phyloP scores from a whole-genome alignment of 257 asterid species.

The Gardenia jasminoides region DNA sequence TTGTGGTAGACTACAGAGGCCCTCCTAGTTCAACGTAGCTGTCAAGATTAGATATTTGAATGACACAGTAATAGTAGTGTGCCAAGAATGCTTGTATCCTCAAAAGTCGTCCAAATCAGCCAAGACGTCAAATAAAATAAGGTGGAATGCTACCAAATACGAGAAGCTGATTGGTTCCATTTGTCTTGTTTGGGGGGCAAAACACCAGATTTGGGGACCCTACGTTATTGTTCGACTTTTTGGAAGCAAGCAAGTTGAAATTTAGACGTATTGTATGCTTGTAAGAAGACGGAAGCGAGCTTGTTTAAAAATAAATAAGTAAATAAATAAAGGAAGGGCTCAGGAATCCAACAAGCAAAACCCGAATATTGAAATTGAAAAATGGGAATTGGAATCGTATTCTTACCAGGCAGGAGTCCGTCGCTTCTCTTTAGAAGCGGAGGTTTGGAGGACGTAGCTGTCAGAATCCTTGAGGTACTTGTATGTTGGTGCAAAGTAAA shows the following conservation, averaged over 20 bases:
- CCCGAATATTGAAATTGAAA: background rate
- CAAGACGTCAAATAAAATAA: background rate
- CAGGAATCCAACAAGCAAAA: background rate
- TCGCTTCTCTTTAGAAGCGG: conserved; percentile 47
- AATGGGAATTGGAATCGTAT: background rate
- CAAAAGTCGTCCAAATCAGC: background rate
- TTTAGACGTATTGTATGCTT: background rate
- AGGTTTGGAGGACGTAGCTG: conserved; percentile 49
- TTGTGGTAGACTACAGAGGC: background rate
- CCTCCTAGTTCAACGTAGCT: background rate
- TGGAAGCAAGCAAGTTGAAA: background rate
- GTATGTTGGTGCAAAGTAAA: conserved; percentile 82
- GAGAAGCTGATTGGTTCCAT: background rate
- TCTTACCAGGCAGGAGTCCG: conserved; percentile 93
- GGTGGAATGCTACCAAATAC: background rate
- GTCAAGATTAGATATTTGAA: background rate
- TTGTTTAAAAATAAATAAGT: too few species aligned
- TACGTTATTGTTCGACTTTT: background rate
- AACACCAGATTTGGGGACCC: background rate
- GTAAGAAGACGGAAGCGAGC: too few species aligned
- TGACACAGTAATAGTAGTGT: too few species aligned
- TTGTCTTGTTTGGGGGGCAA: background rate
- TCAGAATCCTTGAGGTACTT: conserved; percentile 67
- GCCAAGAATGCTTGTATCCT: background rate
- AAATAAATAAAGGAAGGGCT: background rate